These are phyloP conservation scores for Nakazawaea sp. DNA, from an alignment of 805 yeast genomes.

Conservation along the genomic window DNA sequence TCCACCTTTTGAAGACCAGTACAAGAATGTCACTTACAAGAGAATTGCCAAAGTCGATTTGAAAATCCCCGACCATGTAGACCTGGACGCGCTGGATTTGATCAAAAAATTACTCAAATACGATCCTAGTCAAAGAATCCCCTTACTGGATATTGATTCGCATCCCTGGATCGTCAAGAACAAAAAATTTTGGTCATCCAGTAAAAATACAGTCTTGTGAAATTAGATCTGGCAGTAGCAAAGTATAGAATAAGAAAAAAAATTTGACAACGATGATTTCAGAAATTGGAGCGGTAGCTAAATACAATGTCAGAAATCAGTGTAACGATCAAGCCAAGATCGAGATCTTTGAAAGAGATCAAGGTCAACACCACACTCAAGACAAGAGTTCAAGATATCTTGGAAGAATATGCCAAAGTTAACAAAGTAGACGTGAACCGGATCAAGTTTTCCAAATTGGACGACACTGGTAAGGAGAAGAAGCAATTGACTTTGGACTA, in stretches of 20 bases:
- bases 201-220: not conserved
- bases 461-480: constrained; percentile 21
- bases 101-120: constrained; percentile 57
- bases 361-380: constrained; percentile 31
- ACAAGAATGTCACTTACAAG: constrained; percentile 71
- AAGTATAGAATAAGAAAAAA: not conserved
- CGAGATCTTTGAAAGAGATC: constrained; percentile 46
- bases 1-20: constrained; percentile 88
- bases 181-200: constrained; percentile 46
- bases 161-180: constrained; percentile 86
- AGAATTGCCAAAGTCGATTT: constrained; percentile 76
- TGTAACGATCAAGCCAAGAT: constrained; percentile 52
- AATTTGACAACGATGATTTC: not conserved
- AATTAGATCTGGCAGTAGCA: not conserved
- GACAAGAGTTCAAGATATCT: constrained; percentile 26
- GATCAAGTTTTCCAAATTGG: constrained; percentile 44
- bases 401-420: constrained; percentile 34
- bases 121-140: constrained; percentile 60
- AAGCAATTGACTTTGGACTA: constrained; percentile 38
- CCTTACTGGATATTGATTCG: constrained; percentile 49
- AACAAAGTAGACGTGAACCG: constrained; percentile 37
- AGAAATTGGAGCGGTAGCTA: not conserved
- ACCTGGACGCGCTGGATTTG: constrained; percentile 71
- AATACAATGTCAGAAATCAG: not conserved
- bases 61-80: constrained; percentile 62